Evolutionary conservation across 164 flowering plant species (phyloP), one percentile per base, ranked within the genome.

Genomic region (Vitis labrusca): DNA sequence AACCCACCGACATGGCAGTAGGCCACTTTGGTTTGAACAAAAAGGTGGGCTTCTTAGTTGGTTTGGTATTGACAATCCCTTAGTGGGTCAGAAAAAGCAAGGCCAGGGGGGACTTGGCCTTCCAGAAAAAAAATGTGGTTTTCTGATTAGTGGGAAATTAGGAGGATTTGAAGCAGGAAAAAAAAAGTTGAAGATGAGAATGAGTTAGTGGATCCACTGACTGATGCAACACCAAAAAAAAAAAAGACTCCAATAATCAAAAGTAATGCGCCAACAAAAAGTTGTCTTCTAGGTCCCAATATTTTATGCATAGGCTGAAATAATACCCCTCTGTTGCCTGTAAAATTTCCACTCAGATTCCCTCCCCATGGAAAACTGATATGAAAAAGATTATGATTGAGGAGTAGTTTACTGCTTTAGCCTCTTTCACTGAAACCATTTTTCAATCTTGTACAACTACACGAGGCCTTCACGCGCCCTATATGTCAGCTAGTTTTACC

Each of bases 191-290:
- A 4, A 59, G 82, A 77, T 71, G 78, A 81, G 76, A 75, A 79
- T 70, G 59, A 76, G 72, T 76, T 80, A 76, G 82, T 80, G 84
- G 81, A 62, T 66, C 69, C 73, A 65, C 71, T 69, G 59, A 65
- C 71, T 69, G 59, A 57, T 64, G 37, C 47, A 64, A 62, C 50
- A 47, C 10, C 32, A 23, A 57, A 67, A 65, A 50, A 69, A 9
- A 23, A 50, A 12, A 14, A 67, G 49, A 19, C 23, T 60, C 75
- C 78, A 59, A 75, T 64, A 57, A 68, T 59, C 52, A 50, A 78
- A 78, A 74, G 78, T 50, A 19, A 66, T 74, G 53, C 65, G 50
- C 54, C 57, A 64, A 16, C 29, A 16, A 13, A 71, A 58, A 67
- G 62, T 50, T 52, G 19, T 15, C 63, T 61, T 61, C 48, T 37